phyloP scores from a whole-genome alignment of 2,329 filamentous ascomycete genomes.

The Rutstroemia sp. region DNA sequence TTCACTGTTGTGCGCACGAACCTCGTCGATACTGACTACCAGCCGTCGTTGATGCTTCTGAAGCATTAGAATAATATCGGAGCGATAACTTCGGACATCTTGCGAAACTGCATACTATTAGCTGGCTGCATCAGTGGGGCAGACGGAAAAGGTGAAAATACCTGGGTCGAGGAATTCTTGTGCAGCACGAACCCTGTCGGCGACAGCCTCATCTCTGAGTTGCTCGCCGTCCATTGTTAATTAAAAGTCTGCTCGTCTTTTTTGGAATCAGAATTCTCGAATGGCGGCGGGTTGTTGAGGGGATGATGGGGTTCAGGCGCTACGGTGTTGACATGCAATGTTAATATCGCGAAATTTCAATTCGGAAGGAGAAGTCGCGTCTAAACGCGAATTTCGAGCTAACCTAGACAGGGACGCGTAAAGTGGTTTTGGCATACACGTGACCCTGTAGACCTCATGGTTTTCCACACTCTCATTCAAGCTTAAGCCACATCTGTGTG shows the following conservation, averaged over 20 bases:
- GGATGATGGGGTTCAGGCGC: neutral
- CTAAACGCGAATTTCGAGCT: neutral
- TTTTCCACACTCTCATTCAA: too few species aligned
- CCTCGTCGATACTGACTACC: conserved; percentile 78
- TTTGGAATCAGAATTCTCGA: neutral
- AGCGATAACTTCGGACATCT: conserved; percentile 61
- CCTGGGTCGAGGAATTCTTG: conserved; percentile 90
- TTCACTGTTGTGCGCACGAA: conserved; percentile 78
- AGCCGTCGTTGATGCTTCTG: conserved; percentile 59
- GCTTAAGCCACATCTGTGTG: too few species aligned
- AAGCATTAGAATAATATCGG: conserved; percentile 76
- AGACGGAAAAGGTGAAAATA: conserved; percentile 39
- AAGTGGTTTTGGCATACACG: neutral
- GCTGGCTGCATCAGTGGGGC: conserved; percentile 12
- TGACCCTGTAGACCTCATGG: neutral
- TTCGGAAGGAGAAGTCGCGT: conserved; percentile 4
- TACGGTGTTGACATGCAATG: neutral
- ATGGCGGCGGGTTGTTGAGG: neutral
- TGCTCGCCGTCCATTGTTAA: conserved; percentile 57
- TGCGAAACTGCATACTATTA: conserved; percentile 17
- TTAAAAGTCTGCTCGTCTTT: neutral
- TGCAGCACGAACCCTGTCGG: conserved; percentile 78
- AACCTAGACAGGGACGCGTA: neutral
- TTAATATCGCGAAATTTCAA: conserved; percentile 6
- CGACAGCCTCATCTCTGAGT: conserved; percentile 77